A percentile compares a stretch with the other conserved stretches of the same genome.
Conservation (phyloP, 352 stramenopile genomes). For the Phytophthora pini region DNA sequence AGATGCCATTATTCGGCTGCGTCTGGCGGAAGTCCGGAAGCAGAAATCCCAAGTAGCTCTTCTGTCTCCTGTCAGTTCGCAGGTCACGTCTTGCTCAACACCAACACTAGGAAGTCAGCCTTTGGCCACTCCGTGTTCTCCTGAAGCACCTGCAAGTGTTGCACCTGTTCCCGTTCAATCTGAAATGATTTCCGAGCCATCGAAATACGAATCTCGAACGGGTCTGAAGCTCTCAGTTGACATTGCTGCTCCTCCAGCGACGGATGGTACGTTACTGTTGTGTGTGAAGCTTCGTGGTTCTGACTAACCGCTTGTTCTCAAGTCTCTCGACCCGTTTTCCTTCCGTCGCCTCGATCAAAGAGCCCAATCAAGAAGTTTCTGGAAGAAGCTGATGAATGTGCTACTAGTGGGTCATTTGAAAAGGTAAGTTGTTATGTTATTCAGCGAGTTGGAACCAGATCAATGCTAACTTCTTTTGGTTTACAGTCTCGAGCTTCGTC, state of each 20-base stretch:
- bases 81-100: conserved; percentile 22
- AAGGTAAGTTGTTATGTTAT: conserved; percentile 49
- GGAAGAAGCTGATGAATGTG: conserved; percentile 18
- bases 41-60: conserved; percentile 31
- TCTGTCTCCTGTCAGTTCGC: conserved; percentile 12
- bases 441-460: too few species aligned
- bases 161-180: not conserved
- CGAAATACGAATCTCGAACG: conserved; percentile 61
- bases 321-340: conserved; percentile 58
- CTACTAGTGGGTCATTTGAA: conserved; percentile 51
- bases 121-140: not conserved
- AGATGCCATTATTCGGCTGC: conserved; percentile 56
- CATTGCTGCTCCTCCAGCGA: conserved; percentile 41
- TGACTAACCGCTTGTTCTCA: conserved; percentile 6
- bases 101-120: conserved; percentile 8
- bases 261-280: conserved; percentile 48
- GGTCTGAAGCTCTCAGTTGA: conserved; percentile 64
- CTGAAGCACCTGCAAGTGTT: conserved; percentile 1
- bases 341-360: conserved; percentile 58
- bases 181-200: conserved; percentile 6
- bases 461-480: conserved; percentile 1
- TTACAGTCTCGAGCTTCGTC: conserved; percentile 68
- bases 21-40: conserved; percentile 49
- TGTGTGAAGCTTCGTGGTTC: not conserved
- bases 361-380: conserved; percentile 39